Conservation (phyloP, 2,329 filamentous ascomycete species). For the Bipolaris bicolor region DNA sequence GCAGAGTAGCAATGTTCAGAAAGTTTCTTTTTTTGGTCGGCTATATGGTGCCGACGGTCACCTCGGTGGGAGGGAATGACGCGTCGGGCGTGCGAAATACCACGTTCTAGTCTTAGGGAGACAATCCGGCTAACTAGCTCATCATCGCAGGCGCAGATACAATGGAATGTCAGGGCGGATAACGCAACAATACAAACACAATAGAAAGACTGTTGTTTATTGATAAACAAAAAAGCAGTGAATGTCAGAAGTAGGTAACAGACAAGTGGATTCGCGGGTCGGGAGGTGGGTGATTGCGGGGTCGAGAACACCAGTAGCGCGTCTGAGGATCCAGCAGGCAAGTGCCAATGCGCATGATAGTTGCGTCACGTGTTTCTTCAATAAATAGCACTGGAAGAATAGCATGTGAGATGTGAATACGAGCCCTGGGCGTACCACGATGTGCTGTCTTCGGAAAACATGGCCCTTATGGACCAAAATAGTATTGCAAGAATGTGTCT, state of each 20-base stretch:
- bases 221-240: background rate
- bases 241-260: constrained; percentile 1
- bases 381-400: background rate
- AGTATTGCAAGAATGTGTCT: background rate
- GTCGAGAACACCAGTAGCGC: constrained; percentile 15
- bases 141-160: background rate
- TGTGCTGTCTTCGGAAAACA: background rate
- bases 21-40: background rate
- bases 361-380: constrained; percentile 9
- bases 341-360: constrained; percentile 12
- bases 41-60: background rate
- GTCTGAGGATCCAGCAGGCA: constrained; percentile 3
- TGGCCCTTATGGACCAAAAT: background rate
- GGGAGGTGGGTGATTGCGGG: constrained; percentile 20
- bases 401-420: background rate
- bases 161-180: background rate
- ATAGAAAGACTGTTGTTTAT: background rate
- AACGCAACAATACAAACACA: background rate
- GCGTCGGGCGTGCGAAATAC: background rate
- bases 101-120: background rate
- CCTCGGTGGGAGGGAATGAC: background rate
- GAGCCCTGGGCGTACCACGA: too few species aligned
- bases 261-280: constrained; percentile 10
- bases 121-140: background rate
- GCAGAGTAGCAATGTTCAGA: background rate